Base-by-base conservation (phyloP, 1,284 basidiomycete species). In the Takashimella koratensis region DNA sequence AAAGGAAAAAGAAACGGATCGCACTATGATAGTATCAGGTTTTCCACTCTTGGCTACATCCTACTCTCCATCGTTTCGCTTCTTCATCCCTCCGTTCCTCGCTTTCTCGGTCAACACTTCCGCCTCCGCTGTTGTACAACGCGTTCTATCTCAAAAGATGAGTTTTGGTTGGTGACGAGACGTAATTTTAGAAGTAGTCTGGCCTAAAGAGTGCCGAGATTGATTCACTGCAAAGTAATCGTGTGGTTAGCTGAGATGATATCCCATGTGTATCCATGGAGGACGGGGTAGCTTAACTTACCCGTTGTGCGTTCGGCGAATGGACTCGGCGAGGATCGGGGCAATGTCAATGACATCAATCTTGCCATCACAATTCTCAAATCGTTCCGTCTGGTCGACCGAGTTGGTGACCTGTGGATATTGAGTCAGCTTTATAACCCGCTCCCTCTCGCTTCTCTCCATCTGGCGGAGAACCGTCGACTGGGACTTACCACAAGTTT, bases 281-380 rank as follows among this genome's bases (percentile, higher is more conserved):
- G n/a, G n/a, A n/a, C n/a, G n/a, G n/a, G n/a, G n/a, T n/a, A n/a
- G 30, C 78, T 76, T 23, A 65, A 76, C 79, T 96, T 88, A 73
- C 60, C 95, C 95, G 64, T 98, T 98, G 77, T 98, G 95, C 20
- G 93, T 96, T 63, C 95, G 80, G 45, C 96, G 86, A 61, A 98
- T 97, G 67, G 88, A 92, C 79, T 98, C 95, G 10, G 94, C 90
- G 53, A 98, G 87, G 43, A 90, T 89, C 1, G 90, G 85, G 57
- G 86, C 87, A 62, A 98, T 84, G 75, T 98, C 95, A 68, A 98
- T 78, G 30, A 77, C 75, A 54, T 81, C 80, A 52, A 83, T 65
- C 58, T 78, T 75, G 42, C 71, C 79, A 20, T 68, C 63, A 45
- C 74, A 73, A 19, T 68, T 73, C 58, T 66, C 68, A 22, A 71